Evolutionary conservation across 352 stramenopile species (phyloP).

Genomic region (Phytophthora constricta): DNA sequence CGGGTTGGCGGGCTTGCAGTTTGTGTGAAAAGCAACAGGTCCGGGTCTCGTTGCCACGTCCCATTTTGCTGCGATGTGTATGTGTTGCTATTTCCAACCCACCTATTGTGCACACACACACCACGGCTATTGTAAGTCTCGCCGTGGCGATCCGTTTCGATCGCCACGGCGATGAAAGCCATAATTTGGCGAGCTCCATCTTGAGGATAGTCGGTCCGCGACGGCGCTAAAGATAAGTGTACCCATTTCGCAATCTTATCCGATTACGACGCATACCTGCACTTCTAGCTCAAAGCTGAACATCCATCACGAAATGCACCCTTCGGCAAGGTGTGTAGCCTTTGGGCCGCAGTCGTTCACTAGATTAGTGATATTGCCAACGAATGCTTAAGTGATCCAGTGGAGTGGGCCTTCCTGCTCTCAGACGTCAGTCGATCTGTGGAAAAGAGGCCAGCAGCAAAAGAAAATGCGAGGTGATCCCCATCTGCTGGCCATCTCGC

Average conservation of each 20-base stretch:
- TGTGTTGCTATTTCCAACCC: too few species aligned
- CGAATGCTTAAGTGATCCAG: too few species aligned
- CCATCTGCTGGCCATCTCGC: not conserved
- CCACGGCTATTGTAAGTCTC: slow-evolving; percentile 2
- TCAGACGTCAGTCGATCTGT: not conserved
- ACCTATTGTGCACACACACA: too few species aligned
- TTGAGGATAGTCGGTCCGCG: not conserved
- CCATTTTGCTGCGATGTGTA: too few species aligned
- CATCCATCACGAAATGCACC: not conserved
- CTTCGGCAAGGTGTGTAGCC: not conserved
- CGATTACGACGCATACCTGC: slow-evolving; percentile 11
- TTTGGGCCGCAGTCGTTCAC: not conserved
- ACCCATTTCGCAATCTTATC: slow-evolving; percentile 21
- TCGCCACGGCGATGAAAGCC: too few species aligned
- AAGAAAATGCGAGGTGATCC: not conserved
- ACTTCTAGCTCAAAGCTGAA: not conserved
- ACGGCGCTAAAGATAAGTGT: slow-evolving; percentile 11
- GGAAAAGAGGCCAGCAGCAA: not conserved
- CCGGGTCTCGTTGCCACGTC: too few species aligned
- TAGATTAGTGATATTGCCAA: too few species aligned
- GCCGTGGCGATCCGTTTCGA: not conserved
- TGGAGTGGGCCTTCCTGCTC: too few species aligned
- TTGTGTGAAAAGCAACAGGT: too few species aligned
- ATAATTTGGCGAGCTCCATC: not conserved
- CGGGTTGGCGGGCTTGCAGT: too few species aligned